Conservation (phyloP, 2,329 filamentous ascomycete genomes). For the Neoarthrinium moseri region DNA sequence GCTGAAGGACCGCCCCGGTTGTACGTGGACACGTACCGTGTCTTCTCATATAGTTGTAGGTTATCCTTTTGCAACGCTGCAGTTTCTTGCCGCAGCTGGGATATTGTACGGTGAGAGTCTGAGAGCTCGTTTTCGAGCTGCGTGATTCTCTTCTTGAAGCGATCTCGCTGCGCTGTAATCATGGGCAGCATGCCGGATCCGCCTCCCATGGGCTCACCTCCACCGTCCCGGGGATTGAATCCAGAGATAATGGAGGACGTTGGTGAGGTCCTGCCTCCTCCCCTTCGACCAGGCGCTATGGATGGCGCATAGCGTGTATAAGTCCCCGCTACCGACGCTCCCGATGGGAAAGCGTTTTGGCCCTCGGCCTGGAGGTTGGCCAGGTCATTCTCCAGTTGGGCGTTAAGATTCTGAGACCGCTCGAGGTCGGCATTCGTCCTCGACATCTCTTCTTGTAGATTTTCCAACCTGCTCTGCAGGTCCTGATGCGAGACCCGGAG, state of each 20-base stretch:
- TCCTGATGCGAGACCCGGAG: slow-evolving; percentile 93
- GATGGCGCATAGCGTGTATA: slow-evolving; percentile 78
- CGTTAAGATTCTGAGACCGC: slow-evolving; percentile 77
- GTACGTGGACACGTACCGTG: slow-evolving; percentile 92
- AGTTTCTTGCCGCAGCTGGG: slow-evolving; percentile 85
- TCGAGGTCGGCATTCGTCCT: slow-evolving; percentile 83
- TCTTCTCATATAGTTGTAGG: slow-evolving; percentile 94
- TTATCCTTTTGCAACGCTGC: slow-evolving; percentile 95
- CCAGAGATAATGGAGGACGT: slow-evolving; percentile 98
- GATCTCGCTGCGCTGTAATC: slow-evolving; percentile 96
- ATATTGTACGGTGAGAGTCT: slow-evolving; percentile 77
- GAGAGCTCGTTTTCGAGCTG: slow-evolving; percentile 90
- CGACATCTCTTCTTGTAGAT: slow-evolving; percentile 80
- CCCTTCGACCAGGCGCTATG: slow-evolving; percentile 58
- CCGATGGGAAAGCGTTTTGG: slow-evolving; percentile 80
- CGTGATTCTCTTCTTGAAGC: slow-evolving; percentile 93
- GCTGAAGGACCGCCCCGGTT: slow-evolving; percentile 65
- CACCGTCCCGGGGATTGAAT: slow-evolving; percentile 69
- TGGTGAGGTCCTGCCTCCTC: slow-evolving; percentile 73
- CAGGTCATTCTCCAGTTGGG: slow-evolving; percentile 89
- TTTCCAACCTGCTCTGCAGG: slow-evolving; percentile 75
- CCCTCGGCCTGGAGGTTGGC: slow-evolving; percentile 83
- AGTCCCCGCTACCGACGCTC: slow-evolving; percentile 89
- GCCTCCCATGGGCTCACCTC: slow-evolving; percentile 65
- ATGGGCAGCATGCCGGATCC: slow-evolving; percentile 92